A percentile compares a stretch with the other conserved stretches of the same genome.
phyloP scores from a whole-genome alignment of 192 early-diverging fungal species.

The Coemansia sp. region DNA sequence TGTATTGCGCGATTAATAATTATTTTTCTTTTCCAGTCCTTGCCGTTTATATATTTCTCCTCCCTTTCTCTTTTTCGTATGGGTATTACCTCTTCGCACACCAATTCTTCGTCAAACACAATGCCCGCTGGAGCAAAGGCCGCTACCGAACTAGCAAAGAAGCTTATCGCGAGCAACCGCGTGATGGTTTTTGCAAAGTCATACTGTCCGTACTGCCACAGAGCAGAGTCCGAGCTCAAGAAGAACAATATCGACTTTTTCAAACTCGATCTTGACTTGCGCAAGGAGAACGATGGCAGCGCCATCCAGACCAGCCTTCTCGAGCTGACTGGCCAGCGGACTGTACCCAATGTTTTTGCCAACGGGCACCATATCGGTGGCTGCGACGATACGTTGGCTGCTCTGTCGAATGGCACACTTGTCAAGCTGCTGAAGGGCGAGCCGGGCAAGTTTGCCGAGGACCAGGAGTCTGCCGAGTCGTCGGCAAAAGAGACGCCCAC shows the following conservation, averaged over 20 bases:
- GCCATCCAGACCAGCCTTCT: slow-evolving; percentile 64
- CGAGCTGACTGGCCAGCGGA: slow-evolving; percentile 63
- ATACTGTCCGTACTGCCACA: slow-evolving; percentile 68
- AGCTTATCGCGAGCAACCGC: slow-evolving; percentile 37
- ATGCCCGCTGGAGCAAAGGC: slow-evolving; percentile 38
- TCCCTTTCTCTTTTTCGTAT: slow-evolving; percentile 11
- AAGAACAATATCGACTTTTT: slow-evolving; percentile 36
- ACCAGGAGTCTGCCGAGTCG: slow-evolving; percentile 3
- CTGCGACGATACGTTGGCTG: slow-evolving; percentile 56
- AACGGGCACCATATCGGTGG: slow-evolving; percentile 67
- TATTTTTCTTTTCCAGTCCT: not conserved
- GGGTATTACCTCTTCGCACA: slow-evolving; percentile 14
- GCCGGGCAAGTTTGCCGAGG: slow-evolving; percentile 9
- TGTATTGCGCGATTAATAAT: slow-evolving; percentile 6
- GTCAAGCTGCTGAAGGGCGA: slow-evolving; percentile 46
- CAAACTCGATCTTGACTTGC: slow-evolving; percentile 61
- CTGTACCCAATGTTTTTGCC: slow-evolving; percentile 76
- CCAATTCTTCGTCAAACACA: slow-evolving; percentile 3
- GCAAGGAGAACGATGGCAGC: slow-evolving; percentile 49
- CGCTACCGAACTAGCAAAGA: slow-evolving; percentile 27
- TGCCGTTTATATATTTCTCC: not conserved
- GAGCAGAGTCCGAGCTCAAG: slow-evolving; percentile 56
- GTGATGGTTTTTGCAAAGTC: slow-evolving; percentile 76
- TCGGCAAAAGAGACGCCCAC: slow-evolving; percentile 3
- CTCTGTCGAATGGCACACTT: slow-evolving; percentile 53